Evolutionary conservation across 1,139 yeast genomes (phyloP), one percentile per base, ranked within the genome.

Genomic region (Blastobotrys apis): DNA sequence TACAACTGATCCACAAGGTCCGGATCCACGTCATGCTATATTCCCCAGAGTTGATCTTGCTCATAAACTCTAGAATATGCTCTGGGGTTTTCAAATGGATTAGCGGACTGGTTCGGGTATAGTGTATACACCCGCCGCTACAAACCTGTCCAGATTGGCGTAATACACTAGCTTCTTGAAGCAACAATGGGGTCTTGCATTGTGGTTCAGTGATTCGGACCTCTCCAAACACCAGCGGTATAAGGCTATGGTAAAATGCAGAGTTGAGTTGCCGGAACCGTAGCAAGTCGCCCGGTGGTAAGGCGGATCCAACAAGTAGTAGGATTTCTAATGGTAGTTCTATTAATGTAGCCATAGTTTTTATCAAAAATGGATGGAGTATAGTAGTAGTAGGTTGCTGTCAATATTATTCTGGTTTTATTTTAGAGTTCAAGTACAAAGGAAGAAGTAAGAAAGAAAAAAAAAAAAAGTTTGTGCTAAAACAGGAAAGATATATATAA

Each of bases 1-100:
- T 15, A 12, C 32, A 29, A 15, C 32, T 29, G 32, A 29, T 29
- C 32, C 32, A 29, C 32, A 29, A 29, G 32, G 32, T 29, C 5
- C 32, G 32, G 6, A 29, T 13, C 32, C 32, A 29, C 13, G n/a
- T 29, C n/a, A 29, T 12, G n/a, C n/a, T 12, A 15, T 29, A 29
- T 5, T 5, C 16, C 6, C 32, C 32, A 29, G n/a, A 9, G 6
- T 5, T 15, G 6, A 29, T 6, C 5, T 12, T 12, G n/a, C 5
- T 6, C n/a, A 15, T 13, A 12, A 29, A 29, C 5, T 29, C 32
- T 5, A 9, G 6, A 15, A 29, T 29, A 29, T 9, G 6, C 6
- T 12, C 6, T 9, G 32, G n/a, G n/a, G 32, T 6, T 12, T 29
- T 29, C 6, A 29, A 5, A 12, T 29, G 32, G n/a, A 29, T 29